These are phyloP conservation scores for Boletales sp. DNA, from an alignment of 768 basidiomycete genomes.

Conservation along the genomic window DNA sequence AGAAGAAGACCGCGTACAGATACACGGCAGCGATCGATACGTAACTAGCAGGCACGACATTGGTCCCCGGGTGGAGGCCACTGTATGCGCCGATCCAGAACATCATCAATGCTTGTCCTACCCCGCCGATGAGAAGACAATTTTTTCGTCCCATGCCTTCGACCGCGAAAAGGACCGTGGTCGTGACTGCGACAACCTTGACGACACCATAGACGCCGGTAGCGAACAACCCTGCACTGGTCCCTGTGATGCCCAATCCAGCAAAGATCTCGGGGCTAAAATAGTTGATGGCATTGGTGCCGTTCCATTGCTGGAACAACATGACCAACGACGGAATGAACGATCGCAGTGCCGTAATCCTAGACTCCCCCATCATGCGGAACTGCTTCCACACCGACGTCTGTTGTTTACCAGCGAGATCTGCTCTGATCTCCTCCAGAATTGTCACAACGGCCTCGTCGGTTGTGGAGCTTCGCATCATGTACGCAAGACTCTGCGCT, in stretches of 20 bases:
- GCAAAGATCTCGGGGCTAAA: slow-evolving; percentile 52
- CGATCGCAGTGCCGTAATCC: slow-evolving; percentile 39
- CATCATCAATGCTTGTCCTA: slow-evolving; percentile 43
- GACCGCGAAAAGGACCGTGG: slow-evolving; percentile 43
- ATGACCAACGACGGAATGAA: slow-evolving; percentile 46
- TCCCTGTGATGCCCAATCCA: slow-evolving; percentile 43
- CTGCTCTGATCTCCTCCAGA: slow-evolving; percentile 46
- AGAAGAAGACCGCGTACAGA: slow-evolving; percentile 36
- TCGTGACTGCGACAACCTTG: slow-evolving; percentile 40
- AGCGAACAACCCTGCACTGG: slow-evolving; percentile 43
- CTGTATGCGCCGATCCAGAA: slow-evolving; percentile 36
- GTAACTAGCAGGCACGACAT: slow-evolving; percentile 32
- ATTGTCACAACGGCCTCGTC: slow-evolving; percentile 35
- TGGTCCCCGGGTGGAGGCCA: slow-evolving; percentile 27
- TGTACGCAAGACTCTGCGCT: slow-evolving; percentile 36
- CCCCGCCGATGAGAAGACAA: slow-evolving; percentile 46
- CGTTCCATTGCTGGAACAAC: slow-evolving; percentile 49
- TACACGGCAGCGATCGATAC: slow-evolving; percentile 39
- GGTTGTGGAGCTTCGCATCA: slow-evolving; percentile 27
- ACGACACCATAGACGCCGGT: slow-evolving; percentile 42
- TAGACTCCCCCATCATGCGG: slow-evolving; percentile 41
- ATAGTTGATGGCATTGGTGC: slow-evolving; percentile 55
- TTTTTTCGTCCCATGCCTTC: slow-evolving; percentile 47
- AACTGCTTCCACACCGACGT: slow-evolving; percentile 36
- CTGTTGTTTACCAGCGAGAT: slow-evolving; percentile 41